phyloP scores from a whole-genome alignment of 768 basidiomycete genomes.

The Hydnum rufescens region DNA sequence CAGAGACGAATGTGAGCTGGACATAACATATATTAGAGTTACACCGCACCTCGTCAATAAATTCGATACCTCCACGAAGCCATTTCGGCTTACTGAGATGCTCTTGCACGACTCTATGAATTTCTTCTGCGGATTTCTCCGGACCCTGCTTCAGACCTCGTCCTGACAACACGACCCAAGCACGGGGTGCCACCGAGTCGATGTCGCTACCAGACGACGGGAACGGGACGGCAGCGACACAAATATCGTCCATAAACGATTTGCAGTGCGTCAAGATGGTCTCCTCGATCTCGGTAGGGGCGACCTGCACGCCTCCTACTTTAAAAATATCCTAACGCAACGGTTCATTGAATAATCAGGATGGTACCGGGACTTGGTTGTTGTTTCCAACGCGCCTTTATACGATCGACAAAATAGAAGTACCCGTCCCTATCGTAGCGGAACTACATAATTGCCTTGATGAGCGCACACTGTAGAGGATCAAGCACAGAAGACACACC shows the following conservation, averaged over 20 bases:
- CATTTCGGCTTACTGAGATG: background rate
- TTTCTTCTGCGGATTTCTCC: background rate
- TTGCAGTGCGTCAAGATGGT: background rate
- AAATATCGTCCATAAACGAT: background rate
- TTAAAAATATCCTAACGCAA: background rate
- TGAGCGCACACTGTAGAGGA: too few species aligned
- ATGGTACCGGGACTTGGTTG: too few species aligned
- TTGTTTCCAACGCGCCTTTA: too few species aligned
- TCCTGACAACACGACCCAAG: background rate
- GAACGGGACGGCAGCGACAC: background rate
- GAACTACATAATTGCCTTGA: too few species aligned
- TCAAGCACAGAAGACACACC: background rate
- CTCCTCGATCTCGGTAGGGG: background rate
- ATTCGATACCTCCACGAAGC: background rate
- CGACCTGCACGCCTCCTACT: background rate
- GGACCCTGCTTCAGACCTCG: background rate
- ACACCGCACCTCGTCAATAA: background rate
- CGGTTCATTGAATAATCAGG: too few species aligned
- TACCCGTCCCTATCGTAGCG: too few species aligned
- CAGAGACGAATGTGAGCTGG: too few species aligned
- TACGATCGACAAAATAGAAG: background rate
- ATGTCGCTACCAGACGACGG: background rate
- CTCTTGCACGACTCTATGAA: background rate
- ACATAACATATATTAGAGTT: too few species aligned
- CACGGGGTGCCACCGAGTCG: background rate